A percentile compares a stretch with the other conserved stretches of the same genome.
Conservation (phyloP, 1,284 basidiomycete genomes). For the Ceratobasidium sp. region DNA sequence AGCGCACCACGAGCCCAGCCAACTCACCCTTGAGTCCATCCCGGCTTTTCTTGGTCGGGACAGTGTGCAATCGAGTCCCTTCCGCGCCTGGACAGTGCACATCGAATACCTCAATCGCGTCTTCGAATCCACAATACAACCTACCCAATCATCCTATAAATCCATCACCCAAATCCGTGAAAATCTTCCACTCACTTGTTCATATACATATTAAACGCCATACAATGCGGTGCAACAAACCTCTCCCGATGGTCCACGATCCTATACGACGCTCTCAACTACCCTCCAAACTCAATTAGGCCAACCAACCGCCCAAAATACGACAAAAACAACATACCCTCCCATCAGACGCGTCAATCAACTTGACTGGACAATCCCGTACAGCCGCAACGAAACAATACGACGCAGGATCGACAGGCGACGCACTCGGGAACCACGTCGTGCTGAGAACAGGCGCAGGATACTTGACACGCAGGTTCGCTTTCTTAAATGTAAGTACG, state of each 20-base stretch:
- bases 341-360: conserved; percentile 82
- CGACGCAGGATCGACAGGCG: conserved; percentile 65
- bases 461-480: conserved; percentile 60
- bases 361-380: conserved; percentile 82
- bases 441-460: conserved; percentile 79
- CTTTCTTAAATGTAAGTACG: background rate
- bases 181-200: conserved; percentile 66
- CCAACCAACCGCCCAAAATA: background rate
- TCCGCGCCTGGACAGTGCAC: conserved; percentile 73
- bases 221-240: conserved; percentile 83
- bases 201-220: conserved; percentile 79
- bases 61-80: conserved; percentile 79
- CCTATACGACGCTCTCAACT: conserved; percentile 90
- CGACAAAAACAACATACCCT: conserved; percentile 64
- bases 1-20: conserved; percentile 13
- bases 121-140: conserved; percentile 90
- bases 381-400: conserved; percentile 87
- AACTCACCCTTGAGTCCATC: conserved; percentile 83
- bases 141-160: conserved; percentile 58
- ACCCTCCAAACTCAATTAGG: conserved; percentile 1
- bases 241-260: conserved; percentile 93
- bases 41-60: conserved; percentile 80
- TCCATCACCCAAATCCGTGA: background rate
- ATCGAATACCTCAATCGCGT: conserved; percentile 91
- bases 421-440: conserved; percentile 85